Evolutionary conservation across 2,329 filamentous ascomycete species (phyloP), one percentile per base, ranked within the genome.

Genomic region (Paracoccidioides lutzii): DNA sequence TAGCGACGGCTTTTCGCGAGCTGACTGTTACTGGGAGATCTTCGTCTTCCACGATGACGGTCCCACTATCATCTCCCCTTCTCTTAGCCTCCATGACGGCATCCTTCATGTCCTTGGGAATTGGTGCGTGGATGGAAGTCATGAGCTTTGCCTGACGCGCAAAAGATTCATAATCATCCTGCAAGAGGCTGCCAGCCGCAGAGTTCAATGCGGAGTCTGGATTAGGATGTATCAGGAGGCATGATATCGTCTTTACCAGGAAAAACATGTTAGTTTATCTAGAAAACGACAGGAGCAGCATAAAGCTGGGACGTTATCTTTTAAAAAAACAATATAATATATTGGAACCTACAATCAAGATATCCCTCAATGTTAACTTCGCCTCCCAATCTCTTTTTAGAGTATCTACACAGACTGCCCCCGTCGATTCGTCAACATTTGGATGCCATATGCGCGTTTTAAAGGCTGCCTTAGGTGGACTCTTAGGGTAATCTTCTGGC

Each of bases 151-250:
- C 81, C 57, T 81, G 71, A 52, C 76, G 71, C 51, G 76, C 76
- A 62, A 81, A 84, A 0, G 73, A 73, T 4, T 76, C 74, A 66
- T 79, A 84, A 60, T 82, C 77, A 56, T 82, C 80, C 58, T 80
- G 78, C 5, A 81, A 71, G 57, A 84, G 64, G 37, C 76, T 75
- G 2, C 81, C 81, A 10, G 81, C 81, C 30, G 78, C 76, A 8
- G 79, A 77, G 60, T 84, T 84, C 59, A 84, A 68, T 6, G 81
- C 81, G 55, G 80, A 83, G 59, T 82, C 81, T 0, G 81, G 80
- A 62, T 84, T 84, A 1, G 81, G 81, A 54, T 82, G 77, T 54
- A 84, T 82, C 33, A 84, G 69, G 30, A 84, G 70, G 67, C 81
- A 84, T 2, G 75, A 78, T 56, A 84, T 83, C 0, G 81, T 80